Evolutionary conservation across 805 yeast species (phyloP), one percentile per base, ranked within the genome.

Genomic region (Candida golubevii): DNA sequence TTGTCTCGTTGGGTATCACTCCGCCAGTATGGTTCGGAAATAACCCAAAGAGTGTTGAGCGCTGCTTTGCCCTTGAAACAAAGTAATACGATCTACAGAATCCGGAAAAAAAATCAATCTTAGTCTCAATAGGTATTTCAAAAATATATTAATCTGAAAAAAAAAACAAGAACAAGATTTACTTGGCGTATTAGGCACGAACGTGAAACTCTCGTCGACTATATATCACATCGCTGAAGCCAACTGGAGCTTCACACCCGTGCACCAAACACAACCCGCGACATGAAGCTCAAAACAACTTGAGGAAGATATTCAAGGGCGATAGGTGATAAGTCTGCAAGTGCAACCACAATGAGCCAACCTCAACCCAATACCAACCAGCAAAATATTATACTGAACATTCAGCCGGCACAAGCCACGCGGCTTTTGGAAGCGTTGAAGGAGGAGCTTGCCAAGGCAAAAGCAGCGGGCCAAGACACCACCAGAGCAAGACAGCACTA

Each of bases 371-470:
- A 45, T 18, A 27, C 51, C 1, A 44, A 35, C 23, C 53, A 49
- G 37, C 51, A 45, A 33, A 46, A 45, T 37, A 46, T 42, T 42
- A 46, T 48, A 37, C 53, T 59, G 33, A 59, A 54, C 23, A 57
- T 62, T 34, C 77, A 73, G 45, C 80, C 78, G 3, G 68, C 67
- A 34, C 80, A 77, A 51, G 79, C 80, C 14, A 77, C 79, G 33
- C 80, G 79, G 57, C 66, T 85, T 47, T 74, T 82, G 10, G 77
- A 74, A 48, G 84, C 80, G 43, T 78, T 80, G 50, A 77, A 75
- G 40, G 66, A 72, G 29, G 85, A 81, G 53, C 72, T 80, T 29
- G 54, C 78, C 18, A 75, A 77, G 53, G 89, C 88, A 1, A 79
- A 77, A 53, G 75, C 74, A 13, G 75, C 82, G 0, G 87, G 88